Evolutionary conservation across 2,329 filamentous ascomycete genomes (phyloP), one percentile per base, ranked within the genome.

Genomic region (Phoma sp.): DNA sequence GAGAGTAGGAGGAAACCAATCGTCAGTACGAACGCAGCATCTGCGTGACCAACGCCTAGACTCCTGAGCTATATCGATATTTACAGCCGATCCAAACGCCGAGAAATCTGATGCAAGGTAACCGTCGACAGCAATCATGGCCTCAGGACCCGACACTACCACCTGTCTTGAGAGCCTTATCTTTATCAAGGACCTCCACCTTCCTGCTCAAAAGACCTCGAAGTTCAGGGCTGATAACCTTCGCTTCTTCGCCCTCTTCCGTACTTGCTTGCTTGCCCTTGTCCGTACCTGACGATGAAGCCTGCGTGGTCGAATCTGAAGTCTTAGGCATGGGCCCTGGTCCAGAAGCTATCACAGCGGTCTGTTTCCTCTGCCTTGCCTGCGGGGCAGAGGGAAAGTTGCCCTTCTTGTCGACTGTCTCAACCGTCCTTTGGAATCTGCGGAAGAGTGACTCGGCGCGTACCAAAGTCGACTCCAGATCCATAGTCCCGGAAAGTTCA

Each of bases 401-500:
- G 45, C 88, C 83, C 74, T 95, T 96, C 78, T 95, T 93, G 75
- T 99, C 96, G 29, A 96, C 88, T 0, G 91, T 90, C 68, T 98
- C 92, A 10, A 99, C 89, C 1, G 91, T 88, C 37, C 92, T 85
- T 68, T 96, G 88, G 76, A 96, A 99, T 42, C 90, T 87, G 59
- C 86, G 87, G 80, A 96, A 99, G 2, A 99, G 84, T 0, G 87
- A 84, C 76, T 99, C 95, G 10, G 95, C 95, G 26, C 93, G 86
- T 55, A 96, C 87, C 15, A 98, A 84, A 0, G 92, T 96, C 1
- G 89, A 89, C 46, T 92, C 84, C 0, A 99, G 84, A 64, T 99
- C 95, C 69, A 99, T 98, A 1, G 89, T 96, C 60, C 89, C 90
- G 5, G 92, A 96, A 1, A 99, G 84, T 73, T 99, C 95, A 71